Evolutionary conservation across 2,329 filamentous ascomycete species (phyloP), one percentile per base, ranked within the genome.

Genomic region (Alternaria brassicicola): DNA sequence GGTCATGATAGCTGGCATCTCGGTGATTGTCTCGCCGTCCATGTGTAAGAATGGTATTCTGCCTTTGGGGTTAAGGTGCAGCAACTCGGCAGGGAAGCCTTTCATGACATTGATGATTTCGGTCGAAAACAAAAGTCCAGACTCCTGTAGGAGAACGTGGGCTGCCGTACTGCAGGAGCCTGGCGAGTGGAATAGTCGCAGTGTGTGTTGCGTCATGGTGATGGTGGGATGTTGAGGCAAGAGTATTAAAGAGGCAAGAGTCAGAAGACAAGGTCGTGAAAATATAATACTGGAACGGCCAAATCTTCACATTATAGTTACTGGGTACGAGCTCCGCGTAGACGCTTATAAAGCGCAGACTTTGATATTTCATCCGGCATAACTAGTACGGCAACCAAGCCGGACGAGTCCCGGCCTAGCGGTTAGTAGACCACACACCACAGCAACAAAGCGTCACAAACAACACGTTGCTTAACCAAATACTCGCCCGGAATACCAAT

Each of bases 161-260:
- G 39, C 39, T 5, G 39, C 39, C 4, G 23, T 42, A 26, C 15
- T 25, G 39, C 39, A 42, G 0, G 39, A 26, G 9, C 39, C 39
- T 10, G 21, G 39, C 0, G 13, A 42, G 3, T 26, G 21, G 15
- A 42, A 42, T 1, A 42, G 3, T 5, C 6, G 39, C 6, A 42
- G 2, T 26, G 26, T 4, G 23, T 8, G 2, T 26, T 6, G 4
- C 1, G 23, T 13, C 39, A 42, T 42, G 23, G 13, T 26, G 39
- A 10, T n/a, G 39, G 13, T 1, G 1, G 0, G 23, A 26, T n/a
- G 13, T 13, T n/a, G 1, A 25, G 21, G 1, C 38, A 3, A 1
- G 8, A 23, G 21, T 15, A n/a, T 21, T 4, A 12, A 38, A 7
- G 10, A 12, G 9, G 12, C 3, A 4, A 21, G 17, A 12, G 6